Percentiles rank a stretch among this genome's conserved stretches.
Evolutionary conservation across 2,329 filamentous ascomycete species (phyloP).

Genomic region (Aspergillus tubingensis): DNA sequence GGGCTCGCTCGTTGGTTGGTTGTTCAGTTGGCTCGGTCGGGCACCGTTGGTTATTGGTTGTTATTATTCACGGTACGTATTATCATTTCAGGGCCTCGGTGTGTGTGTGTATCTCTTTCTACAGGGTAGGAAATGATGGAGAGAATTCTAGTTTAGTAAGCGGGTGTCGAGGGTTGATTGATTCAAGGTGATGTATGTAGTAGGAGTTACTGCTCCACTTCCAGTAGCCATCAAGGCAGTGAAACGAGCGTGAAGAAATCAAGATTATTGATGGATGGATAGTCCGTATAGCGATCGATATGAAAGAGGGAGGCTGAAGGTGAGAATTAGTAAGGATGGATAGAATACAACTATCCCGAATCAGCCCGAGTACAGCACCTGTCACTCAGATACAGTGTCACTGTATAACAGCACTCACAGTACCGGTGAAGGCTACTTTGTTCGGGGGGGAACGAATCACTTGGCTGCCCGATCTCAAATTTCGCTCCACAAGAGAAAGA

Average conservation of each 20-base stretch:
- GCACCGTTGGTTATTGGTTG: background rate
- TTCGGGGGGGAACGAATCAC: slow-evolving; percentile 10
- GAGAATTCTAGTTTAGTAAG: background rate
- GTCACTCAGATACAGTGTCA: slow-evolving; percentile 14
- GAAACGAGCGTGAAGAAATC: background rate
- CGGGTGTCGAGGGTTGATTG: background rate
- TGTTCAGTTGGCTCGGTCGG: background rate
- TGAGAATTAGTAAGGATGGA: background rate
- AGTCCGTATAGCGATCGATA: background rate
- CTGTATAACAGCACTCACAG: slow-evolving; percentile 10
- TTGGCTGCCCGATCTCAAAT: slow-evolving; percentile 15
- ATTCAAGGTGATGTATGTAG: background rate
- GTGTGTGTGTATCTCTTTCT: background rate
- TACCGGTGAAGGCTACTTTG: slow-evolving; percentile 13
- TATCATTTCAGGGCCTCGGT: background rate
- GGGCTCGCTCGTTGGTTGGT: background rate
- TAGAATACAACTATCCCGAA: background rate
- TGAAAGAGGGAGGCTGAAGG: background rate
- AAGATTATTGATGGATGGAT: background rate
- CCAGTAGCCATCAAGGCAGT: background rate
- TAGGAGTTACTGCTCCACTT: background rate
- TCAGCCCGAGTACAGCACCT: slow-evolving; percentile 20
- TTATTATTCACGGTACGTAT: background rate
- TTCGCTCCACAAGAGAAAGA: slow-evolving; percentile 2
- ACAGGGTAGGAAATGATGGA: background rate